These are phyloP conservation scores for Saksenaea oblongispora DNA, from an alignment of 371 early-diverging fungal species.

Conservation along the genomic window DNA sequence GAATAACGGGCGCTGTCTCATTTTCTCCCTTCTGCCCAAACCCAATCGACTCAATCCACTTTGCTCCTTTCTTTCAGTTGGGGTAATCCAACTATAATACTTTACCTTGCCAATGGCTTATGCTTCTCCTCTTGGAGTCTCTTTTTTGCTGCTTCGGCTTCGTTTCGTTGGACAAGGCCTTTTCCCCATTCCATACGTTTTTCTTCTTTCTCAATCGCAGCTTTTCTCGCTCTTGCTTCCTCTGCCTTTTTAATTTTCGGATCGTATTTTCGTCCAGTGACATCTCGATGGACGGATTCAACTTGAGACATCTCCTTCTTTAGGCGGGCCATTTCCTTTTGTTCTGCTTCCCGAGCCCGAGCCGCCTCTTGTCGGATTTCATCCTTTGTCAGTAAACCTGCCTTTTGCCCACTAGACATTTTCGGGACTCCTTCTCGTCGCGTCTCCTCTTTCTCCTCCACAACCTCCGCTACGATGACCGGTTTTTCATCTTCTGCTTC, in stretches of 20 bases:
- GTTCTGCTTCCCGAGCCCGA: constrained; percentile 41
- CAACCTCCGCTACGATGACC: constrained; percentile 39
- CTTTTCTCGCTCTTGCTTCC: constrained; percentile 51
- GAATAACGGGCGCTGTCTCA: too few relatives aligned
- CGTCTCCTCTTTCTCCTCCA: constrained; percentile 6
- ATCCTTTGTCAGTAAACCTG: constrained; percentile 57
- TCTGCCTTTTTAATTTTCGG: constrained; percentile 66
- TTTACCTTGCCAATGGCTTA: constrained; percentile 65
- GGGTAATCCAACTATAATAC: neutral
- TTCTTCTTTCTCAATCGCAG: constrained; percentile 66
- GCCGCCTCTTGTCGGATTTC: constrained; percentile 50
- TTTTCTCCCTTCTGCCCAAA: neutral
- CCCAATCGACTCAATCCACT: neutral
- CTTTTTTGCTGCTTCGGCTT: constrained; percentile 46
- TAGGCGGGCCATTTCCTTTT: constrained; percentile 35
- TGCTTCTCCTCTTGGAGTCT: constrained; percentile 59
- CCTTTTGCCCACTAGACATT: constrained; percentile 57
- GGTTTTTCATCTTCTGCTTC: constrained; percentile 54
- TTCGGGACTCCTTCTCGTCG: constrained; percentile 26
- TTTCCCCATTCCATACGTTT: constrained; percentile 77
- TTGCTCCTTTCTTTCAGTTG: neutral
- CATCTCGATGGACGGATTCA: constrained; percentile 80
- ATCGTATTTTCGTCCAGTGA: constrained; percentile 71
- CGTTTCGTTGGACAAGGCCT: constrained; percentile 71
- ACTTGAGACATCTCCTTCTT: constrained; percentile 7